Evolutionary conservation across 1,284 basidiomycete species (phyloP).

Genomic region (Amylostereum areolatum): DNA sequence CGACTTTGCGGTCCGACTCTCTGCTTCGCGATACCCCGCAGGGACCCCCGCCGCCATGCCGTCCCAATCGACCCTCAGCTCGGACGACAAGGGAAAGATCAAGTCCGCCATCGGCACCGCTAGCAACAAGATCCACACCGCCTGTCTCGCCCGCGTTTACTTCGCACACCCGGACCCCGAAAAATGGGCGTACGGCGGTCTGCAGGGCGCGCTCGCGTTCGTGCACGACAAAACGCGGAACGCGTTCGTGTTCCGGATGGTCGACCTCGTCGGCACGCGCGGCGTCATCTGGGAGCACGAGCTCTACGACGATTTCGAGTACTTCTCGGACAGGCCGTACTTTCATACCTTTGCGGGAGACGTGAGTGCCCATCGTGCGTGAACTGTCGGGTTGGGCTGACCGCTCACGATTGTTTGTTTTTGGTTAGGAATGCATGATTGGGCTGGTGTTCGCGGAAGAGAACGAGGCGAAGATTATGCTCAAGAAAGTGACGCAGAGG

Average conservation of each 20-base stretch:
- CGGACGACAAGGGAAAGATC: constrained; percentile 74
- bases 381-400: too few species aligned
- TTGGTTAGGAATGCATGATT: constrained; percentile 72
- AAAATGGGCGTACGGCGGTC: constrained; percentile 81
- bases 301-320: constrained; percentile 81
- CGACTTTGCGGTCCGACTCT: not conserved
- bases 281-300: constrained; percentile 96
- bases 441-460: constrained; percentile 91
- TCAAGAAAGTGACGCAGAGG: constrained; percentile 79
- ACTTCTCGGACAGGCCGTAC: constrained; percentile 83
- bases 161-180: constrained; percentile 72
- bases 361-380: constrained; percentile 49
- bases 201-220: constrained; percentile 81
- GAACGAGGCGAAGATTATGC: constrained; percentile 80
- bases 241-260: constrained; percentile 65
- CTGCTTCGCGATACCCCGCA: not conserved
- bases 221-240: constrained; percentile 56
- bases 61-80: constrained; percentile 57
- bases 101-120: constrained; percentile 56
- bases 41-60: constrained; percentile 45
- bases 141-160: constrained; percentile 81
- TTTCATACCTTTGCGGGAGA: constrained; percentile 94
- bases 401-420: constrained; percentile 5
- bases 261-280: constrained; percentile 78
- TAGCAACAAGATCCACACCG: constrained; percentile 69